Percentiles rank a stretch among this genome's conserved stretches.
phyloP scores from a whole-genome alignment of 225 moss, liverwort and hornwort species.

The Ulota crispa region DNA sequence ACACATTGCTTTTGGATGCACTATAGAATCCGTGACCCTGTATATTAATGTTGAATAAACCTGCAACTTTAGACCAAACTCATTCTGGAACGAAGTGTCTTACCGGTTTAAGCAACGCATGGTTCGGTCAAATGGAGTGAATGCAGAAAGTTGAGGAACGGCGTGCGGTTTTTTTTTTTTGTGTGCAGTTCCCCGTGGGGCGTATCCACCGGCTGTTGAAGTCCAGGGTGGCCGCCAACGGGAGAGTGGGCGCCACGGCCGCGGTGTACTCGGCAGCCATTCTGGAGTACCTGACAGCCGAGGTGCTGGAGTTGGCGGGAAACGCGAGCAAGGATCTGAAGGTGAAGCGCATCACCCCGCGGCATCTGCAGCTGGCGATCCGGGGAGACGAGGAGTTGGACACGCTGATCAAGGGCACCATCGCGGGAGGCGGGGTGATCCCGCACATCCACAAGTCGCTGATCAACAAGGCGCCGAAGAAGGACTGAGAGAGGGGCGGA shows the following conservation, averaged over 20 bases:
- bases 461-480: conserved; percentile 87
- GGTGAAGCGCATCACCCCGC: conserved; percentile 90
- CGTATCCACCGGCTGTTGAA: conserved; percentile 88
- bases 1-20: background rate
- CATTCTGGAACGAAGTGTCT: background rate
- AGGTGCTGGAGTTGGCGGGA: conserved; percentile 90
- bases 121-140: accelerated
- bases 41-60: no score
- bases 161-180: background rate
- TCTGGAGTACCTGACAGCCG: conserved; percentile 84
- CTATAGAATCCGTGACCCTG: background rate
- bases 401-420: conserved; percentile 85
- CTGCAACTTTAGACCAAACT: no score
- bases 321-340: conserved; percentile 94
- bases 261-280: conserved; percentile 94
- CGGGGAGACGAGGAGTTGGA: conserved; percentile 76
- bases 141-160: background rate
- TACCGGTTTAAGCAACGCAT: background rate
- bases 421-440: conserved; percentile 77
- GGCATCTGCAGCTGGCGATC: conserved; percentile 89
- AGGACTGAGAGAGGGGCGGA: conserved; percentile 51
- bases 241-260: conserved; percentile 86
- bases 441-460: conserved; percentile 94
- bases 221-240: conserved; percentile 84
- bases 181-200: conserved; percentile 83